Conservation (phyloP, 352 stramenopile species). For the Pythium folliculosum region DNA sequence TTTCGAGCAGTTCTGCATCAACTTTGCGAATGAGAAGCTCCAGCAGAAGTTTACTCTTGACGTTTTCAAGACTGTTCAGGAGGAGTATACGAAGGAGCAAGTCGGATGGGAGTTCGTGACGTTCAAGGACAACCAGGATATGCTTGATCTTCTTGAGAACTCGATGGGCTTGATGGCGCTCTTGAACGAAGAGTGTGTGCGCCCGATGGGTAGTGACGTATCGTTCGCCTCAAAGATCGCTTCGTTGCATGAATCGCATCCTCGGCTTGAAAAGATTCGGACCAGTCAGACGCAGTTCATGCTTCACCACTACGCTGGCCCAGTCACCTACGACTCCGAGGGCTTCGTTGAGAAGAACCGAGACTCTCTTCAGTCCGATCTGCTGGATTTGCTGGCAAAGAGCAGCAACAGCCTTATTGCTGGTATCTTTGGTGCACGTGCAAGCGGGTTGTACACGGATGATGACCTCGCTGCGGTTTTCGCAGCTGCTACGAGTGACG, state of each 20-base stretch:
- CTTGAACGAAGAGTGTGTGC: slow-evolving; percentile 91
- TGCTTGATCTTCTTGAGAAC: slow-evolving; percentile 89
- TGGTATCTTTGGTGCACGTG: slow-evolving; percentile 61
- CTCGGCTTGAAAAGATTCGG: slow-evolving; percentile 74
- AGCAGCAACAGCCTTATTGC: slow-evolving; percentile 78
- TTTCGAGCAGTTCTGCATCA: slow-evolving; percentile 97
- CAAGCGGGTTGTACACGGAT: slow-evolving; percentile 58
- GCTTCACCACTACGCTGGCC: slow-evolving; percentile 80
- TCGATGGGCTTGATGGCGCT: slow-evolving; percentile 89
- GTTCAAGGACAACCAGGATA: slow-evolving; percentile 91
- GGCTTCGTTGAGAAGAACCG: slow-evolving; percentile 91
- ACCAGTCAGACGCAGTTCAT: slow-evolving; percentile 78
- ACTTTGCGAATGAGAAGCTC: slow-evolving; percentile 95
- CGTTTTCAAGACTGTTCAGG: slow-evolving; percentile 87
- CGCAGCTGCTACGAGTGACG: slow-evolving; percentile 43
- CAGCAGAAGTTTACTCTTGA: slow-evolving; percentile 91
- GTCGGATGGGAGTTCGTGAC: slow-evolving; percentile 81
- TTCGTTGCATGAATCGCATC: slow-evolving; percentile 79
- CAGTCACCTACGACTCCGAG: slow-evolving; percentile 78
- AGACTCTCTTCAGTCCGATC: slow-evolving; percentile 78
- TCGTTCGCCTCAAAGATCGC: slow-evolving; percentile 90
- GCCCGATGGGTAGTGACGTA: slow-evolving; percentile 83
- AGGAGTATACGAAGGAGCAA: slow-evolving; percentile 76
- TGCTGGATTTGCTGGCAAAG: slow-evolving; percentile 66
- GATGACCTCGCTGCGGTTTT: slow-evolving; percentile 57